phyloP scores from a whole-genome alignment of 441 rosid genomes.

The Eugenia klotzschiana region DNA sequence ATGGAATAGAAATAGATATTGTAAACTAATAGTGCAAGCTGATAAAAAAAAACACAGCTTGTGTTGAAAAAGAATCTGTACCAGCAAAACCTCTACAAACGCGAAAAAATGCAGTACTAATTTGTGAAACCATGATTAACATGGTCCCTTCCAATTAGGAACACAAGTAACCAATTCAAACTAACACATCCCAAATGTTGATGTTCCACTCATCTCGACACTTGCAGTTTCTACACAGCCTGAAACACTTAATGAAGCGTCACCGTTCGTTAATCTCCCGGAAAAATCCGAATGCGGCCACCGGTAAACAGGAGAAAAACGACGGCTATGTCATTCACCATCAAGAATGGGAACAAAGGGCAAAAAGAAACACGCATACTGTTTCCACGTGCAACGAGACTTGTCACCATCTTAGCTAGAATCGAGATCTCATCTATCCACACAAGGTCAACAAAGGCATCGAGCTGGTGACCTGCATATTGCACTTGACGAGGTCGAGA shows the following conservation, averaged over 20 bases:
- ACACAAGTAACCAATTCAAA: neutral
- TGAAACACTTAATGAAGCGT: neutral
- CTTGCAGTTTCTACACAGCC: neutral
- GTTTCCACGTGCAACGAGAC: neutral
- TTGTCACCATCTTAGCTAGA: no score
- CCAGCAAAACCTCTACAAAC: neutral
- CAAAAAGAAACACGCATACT: neutral
- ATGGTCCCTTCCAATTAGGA: neutral
- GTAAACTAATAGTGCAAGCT: neutral
- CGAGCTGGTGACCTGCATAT: slow-evolving; percentile 62
- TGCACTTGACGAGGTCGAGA: slow-evolving; percentile 97
- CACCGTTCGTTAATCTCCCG: neutral
- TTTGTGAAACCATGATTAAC: neutral
- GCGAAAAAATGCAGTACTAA: neutral
- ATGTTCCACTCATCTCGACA: neutral
- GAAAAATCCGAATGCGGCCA: neutral
- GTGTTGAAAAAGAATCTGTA: neutral
- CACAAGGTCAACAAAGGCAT: neutral
- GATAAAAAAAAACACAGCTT: neutral
- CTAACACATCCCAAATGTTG: neutral
- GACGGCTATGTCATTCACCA: neutral
- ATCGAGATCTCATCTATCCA: neutral
- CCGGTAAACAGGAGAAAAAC: neutral
- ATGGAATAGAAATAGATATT: neutral
- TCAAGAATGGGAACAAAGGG: neutral